These are phyloP conservation scores for Nymphaea colorata DNA, from an alignment of 164 flowering plant genomes.

Conservation along the genomic window DNA sequence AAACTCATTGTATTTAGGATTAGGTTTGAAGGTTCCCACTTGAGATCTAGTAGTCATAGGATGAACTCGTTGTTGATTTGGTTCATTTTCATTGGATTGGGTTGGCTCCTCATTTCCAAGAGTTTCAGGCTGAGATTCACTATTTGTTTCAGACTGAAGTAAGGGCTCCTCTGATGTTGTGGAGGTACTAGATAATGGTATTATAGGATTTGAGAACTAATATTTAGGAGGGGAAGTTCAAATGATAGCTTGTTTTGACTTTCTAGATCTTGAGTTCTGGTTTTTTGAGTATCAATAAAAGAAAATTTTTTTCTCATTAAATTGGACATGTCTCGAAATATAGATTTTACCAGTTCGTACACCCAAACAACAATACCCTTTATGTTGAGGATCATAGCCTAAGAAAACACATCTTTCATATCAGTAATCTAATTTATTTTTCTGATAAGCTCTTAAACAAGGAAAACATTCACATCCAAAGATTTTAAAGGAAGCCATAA, in stretches of 20 bases:
- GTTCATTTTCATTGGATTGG: no score
- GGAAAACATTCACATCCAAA: conserved; percentile 6
- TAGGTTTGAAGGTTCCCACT: neutral
- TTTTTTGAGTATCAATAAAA: neutral
- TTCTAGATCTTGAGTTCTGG: neutral
- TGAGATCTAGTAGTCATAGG: neutral
- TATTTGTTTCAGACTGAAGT: neutral
- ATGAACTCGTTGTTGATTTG: neutral
- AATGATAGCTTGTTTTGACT: neutral
- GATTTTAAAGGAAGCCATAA: neutral
- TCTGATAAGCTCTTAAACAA: neutral
- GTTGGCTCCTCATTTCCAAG: no score
- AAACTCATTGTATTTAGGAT: neutral
- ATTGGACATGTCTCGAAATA: neutral
- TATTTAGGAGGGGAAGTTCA: neutral
- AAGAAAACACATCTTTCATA: neutral
- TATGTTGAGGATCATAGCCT: neutral
- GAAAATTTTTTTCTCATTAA: neutral
- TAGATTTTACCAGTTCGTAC: no score
- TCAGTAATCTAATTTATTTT: neutral
- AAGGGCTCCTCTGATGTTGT: neutral
- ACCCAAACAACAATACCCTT: neutral
- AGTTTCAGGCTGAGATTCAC: neutral
- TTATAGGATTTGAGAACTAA: neutral
- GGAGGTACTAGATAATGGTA: neutral